phyloP scores from a whole-genome alignment of 2,329 filamentous ascomycete genomes.

The Fusarium penzigii region DNA sequence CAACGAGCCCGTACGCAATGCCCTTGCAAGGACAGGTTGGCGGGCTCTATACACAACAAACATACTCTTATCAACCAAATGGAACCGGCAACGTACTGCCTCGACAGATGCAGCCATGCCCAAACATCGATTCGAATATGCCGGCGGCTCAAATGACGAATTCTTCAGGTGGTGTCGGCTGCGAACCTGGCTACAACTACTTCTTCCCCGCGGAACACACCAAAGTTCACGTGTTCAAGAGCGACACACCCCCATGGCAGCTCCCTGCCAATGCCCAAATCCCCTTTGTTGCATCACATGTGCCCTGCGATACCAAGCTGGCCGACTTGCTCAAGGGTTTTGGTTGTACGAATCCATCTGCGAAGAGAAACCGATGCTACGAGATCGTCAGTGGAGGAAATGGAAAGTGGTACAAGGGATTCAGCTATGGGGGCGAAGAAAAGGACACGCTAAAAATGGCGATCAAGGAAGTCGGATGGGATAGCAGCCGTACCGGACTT shows the following conservation, averaged over 20 bases:
- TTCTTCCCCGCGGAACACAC: conserved; percentile 60
- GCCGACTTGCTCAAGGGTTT: conserved; percentile 60
- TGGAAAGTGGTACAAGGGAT: conserved; percentile 60
- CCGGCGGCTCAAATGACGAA: conserved; percentile 58
- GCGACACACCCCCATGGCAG: conserved; percentile 54
- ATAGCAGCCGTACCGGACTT: conserved; percentile 48
- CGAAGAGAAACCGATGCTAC: conserved; percentile 57
- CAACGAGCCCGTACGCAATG: conserved; percentile 6
- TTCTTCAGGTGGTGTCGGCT: conserved; percentile 57
- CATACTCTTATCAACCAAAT: conserved; percentile 39
- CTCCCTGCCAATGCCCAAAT: conserved; percentile 43
- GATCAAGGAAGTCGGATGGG: conserved; percentile 61
- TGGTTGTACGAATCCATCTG: conserved; percentile 52
- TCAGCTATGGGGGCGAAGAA: conserved; percentile 52
- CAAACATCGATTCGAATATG: conserved; percentile 45
- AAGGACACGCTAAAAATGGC: conserved; percentile 48
- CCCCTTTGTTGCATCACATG: conserved; percentile 50
- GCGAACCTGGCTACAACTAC: conserved; percentile 65
- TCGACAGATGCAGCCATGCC: conserved; percentile 44
- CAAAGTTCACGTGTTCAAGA: conserved; percentile 60
- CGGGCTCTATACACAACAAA: conserved; percentile 30
- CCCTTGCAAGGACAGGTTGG: conserved; percentile 12
- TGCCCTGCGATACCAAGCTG: conserved; percentile 54
- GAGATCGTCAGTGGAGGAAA: conserved; percentile 57
- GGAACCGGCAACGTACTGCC: conserved; percentile 36